Conservation (phyloP, 163 green algal genomes). For the Volvox carteri region DNA sequence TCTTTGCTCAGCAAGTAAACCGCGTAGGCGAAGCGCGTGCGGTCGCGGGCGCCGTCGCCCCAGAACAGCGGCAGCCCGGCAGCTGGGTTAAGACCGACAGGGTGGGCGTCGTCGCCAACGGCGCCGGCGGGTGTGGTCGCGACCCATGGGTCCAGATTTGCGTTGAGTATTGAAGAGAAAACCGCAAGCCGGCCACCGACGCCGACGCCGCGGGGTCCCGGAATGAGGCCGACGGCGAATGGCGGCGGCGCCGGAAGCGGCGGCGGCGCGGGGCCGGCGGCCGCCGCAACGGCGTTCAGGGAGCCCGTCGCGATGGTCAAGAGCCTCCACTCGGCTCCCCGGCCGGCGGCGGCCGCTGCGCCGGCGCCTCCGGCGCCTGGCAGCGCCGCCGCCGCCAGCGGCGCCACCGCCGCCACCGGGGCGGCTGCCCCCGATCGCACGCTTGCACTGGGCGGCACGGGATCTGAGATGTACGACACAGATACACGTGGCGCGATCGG, state of each 20-base stretch:
- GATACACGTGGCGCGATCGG: conserved; percentile 64
- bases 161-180: conserved; percentile 43
- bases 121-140: conserved; percentile 26
- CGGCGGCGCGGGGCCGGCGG: background rate
- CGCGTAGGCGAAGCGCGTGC: conserved; percentile 84
- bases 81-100: background rate
- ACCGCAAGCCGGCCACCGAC: conserved; percentile 31
- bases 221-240: conserved; percentile 36
- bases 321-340: conserved; percentile 29
- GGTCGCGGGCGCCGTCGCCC: conserved; percentile 69
- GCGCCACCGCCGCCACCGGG: background rate
- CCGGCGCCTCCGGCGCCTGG: background rate
- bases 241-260: background rate
- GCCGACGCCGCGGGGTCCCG: conserved; percentile 43
- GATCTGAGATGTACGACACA: conserved; percentile 55
- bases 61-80: conserved; percentile 80
- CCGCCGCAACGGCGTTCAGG: background rate
- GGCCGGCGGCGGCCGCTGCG: background rate
- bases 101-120: conserved; percentile 44
- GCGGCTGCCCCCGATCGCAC: background rate
- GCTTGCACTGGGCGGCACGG: conserved; percentile 44
- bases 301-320: conserved; percentile 11
- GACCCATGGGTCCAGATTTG: background rate
- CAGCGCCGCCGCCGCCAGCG: background rate
- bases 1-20: conserved; percentile 88